Evolutionary conservation across 345 rosid species (phyloP), one percentile per base, ranked within the genome.

Genomic region (Syzygium grande): DNA sequence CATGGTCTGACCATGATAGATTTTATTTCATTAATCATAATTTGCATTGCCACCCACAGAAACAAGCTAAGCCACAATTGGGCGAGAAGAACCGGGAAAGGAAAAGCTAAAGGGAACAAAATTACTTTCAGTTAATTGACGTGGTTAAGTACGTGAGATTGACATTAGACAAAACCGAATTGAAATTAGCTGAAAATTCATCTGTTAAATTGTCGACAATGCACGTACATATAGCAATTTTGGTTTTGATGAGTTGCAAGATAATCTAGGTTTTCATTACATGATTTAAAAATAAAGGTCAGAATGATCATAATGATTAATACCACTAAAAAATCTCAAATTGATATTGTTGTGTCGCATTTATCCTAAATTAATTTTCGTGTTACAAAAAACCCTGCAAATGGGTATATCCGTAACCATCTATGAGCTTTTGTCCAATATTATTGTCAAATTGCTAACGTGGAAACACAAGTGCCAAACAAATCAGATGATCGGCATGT

Each of bases 261-360:
- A n/a, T 61, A 61, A 61, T 61, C 68, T 6, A 61, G 68, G 29
- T 61, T 29, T 19, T 61, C 19, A 4, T 52, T 52, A 52, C 54
- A 52, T 52, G 17, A 14, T 59, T 59, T 59, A 59, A 25, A 59
- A 25, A 29, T 25, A 59, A 27, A 59, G 1, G 68, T 2, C n/a
- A 11, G 16, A 59, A 5, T 27, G 30, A 56, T 59, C 34, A 59
- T 15, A 27, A 5, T 0, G 1, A 59, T 59, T 59, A 43, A 59
- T 25, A 25, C 27, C 16, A 12, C 68, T 27, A 59, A 59, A 25
- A 59, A 59, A 59, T 25, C 17, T 59, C 68, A 29, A 27, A 59
- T 12, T 3, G 10, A 6, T 59, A 27, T 5, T 27, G 5, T 0
- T 0, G 0, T 59, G 30, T 0, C 4, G 5, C n/a, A 59, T 27